Conservation (phyloP, 495 filamentous ascomycete genomes). For the Aspergillus cavernicola region DNA sequence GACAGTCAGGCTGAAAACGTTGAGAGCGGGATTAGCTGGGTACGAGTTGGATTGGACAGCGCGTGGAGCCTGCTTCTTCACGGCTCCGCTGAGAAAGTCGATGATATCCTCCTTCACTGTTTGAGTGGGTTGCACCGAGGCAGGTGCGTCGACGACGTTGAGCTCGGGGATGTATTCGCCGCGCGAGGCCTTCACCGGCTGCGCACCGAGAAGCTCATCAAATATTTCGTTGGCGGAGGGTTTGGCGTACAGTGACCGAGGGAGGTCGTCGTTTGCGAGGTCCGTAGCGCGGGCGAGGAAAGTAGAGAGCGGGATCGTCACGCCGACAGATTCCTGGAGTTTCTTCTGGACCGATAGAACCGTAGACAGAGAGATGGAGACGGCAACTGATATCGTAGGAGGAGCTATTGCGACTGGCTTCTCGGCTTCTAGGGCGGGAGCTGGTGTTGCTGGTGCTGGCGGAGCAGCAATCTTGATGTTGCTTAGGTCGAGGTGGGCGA, state of each 20-base stretch:
- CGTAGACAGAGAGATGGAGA: slow-evolving; percentile 72
- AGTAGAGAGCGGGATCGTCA: slow-evolving; percentile 77
- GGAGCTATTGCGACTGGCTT: slow-evolving; percentile 33
- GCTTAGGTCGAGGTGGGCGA: slow-evolving; percentile 82
- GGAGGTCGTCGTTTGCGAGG: slow-evolving; percentile 81
- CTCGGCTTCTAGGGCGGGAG: slow-evolving; percentile 34
- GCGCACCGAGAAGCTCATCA: slow-evolving; percentile 77
- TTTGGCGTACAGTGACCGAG: slow-evolving; percentile 54
- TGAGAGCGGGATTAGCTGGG: slow-evolving; percentile 46
- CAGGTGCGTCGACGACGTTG: slow-evolving; percentile 49
- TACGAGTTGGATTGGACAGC: not conserved
- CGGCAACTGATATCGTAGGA: slow-evolving; percentile 42
- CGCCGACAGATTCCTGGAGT: slow-evolving; percentile 67
- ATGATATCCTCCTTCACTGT: slow-evolving; percentile 59
- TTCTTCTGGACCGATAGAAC: slow-evolving; percentile 77
- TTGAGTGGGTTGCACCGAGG: slow-evolving; percentile 23
- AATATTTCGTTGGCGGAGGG: slow-evolving; percentile 81
- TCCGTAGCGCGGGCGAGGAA: slow-evolving; percentile 82
- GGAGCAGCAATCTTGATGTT: slow-evolving; percentile 84
- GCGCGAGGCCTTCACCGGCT: slow-evolving; percentile 48
- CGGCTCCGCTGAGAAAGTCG: slow-evolving; percentile 64
- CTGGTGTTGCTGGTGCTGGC: slow-evolving; percentile 42
- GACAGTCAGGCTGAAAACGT: slow-evolving; percentile 77
- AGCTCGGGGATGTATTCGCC: slow-evolving; percentile 73
- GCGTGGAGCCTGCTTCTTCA: slow-evolving; percentile 24